Conservation (phyloP, 148 eudicot species). For the Beta vulgaris region DNA sequence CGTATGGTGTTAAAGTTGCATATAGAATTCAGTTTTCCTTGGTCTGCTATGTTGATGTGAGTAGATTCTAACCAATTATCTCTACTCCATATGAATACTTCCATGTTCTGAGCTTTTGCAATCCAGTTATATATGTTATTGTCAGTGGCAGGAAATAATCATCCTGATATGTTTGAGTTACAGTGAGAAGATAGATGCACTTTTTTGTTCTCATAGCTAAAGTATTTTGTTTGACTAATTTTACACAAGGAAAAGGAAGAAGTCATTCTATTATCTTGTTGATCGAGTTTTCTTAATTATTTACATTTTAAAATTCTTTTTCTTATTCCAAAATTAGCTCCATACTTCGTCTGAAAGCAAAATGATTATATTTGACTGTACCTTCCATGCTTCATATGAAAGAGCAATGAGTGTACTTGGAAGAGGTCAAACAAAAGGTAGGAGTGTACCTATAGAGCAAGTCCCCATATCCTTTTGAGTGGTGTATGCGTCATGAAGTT, state of each 20-base stretch:
- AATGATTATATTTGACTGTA: too few relatives aligned
- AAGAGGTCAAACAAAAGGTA: too few relatives aligned
- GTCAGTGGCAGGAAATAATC: background rate
- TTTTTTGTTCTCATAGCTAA: background rate
- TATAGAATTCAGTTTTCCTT: background rate
- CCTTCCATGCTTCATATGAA: too few relatives aligned
- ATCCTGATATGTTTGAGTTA: background rate
- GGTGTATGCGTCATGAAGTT: background rate
- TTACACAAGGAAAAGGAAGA: too few relatives aligned
- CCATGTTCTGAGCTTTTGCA: background rate
- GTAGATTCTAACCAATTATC: background rate
- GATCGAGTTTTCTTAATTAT: too few relatives aligned
- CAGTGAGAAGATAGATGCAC: background rate
- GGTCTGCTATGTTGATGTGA: background rate
- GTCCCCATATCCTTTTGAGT: background rate
- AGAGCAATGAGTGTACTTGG: too few relatives aligned
- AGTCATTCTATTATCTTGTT: too few relatives aligned
- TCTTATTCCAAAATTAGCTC: too few relatives aligned
- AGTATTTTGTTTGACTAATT: too few relatives aligned
- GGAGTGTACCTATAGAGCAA: background rate
- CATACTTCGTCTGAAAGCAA: too few relatives aligned
- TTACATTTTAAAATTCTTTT: too few relatives aligned
- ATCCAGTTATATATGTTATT: background rate
- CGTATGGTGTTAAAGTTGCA: background rate
- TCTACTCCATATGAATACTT: background rate